Evolutionary conservation across 2,329 filamentous ascomycete species (phyloP).

Genomic region (Leptodontidium sp.): DNA sequence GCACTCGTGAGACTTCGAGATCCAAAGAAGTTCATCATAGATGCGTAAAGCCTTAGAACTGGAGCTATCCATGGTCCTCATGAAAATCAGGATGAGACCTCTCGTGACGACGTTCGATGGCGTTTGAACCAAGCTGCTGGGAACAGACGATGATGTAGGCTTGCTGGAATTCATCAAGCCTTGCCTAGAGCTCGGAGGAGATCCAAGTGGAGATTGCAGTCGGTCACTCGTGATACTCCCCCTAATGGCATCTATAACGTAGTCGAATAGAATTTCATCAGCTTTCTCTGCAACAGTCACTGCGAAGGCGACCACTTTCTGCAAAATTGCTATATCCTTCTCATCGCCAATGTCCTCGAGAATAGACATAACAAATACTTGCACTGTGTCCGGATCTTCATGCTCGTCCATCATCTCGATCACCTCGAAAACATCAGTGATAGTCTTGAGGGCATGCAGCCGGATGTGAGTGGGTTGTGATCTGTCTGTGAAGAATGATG

Average conservation of each 20-base stretch:
- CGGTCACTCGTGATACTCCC: slow-evolving; percentile 59
- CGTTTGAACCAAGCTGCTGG: slow-evolving; percentile 50
- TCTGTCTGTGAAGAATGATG: slow-evolving; percentile 69
- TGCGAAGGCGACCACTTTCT: slow-evolving; percentile 70
- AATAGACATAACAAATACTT: slow-evolving; percentile 66
- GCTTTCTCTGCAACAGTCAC: slow-evolving; percentile 69
- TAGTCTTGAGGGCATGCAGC: slow-evolving; percentile 65
- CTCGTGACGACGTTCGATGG: slow-evolving; percentile 75
- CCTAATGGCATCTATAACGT: slow-evolving; percentile 61
- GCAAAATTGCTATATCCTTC: slow-evolving; percentile 69
- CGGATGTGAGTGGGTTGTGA: slow-evolving; percentile 68
- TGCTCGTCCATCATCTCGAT: slow-evolving; percentile 62
- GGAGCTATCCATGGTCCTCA: slow-evolving; percentile 73
- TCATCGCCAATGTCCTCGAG: slow-evolving; percentile 69
- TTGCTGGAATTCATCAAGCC: slow-evolving; percentile 35
- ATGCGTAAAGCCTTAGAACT: slow-evolving; percentile 68
- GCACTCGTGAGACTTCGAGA: slow-evolving; percentile 66
- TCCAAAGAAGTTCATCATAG: slow-evolving; percentile 69
- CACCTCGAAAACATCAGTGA: slow-evolving; percentile 59
- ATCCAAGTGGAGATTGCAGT: slow-evolving; percentile 51
- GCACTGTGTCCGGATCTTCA: slow-evolving; percentile 63
- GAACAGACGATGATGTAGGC: slow-evolving; percentile 28
- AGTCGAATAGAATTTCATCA: slow-evolving; percentile 64
- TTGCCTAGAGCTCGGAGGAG: slow-evolving; percentile 42
- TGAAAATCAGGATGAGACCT: slow-evolving; percentile 79